Evolutionary conservation across 768 basidiomycete genomes (phyloP).

Genomic region (Scleroderma citrinum): DNA sequence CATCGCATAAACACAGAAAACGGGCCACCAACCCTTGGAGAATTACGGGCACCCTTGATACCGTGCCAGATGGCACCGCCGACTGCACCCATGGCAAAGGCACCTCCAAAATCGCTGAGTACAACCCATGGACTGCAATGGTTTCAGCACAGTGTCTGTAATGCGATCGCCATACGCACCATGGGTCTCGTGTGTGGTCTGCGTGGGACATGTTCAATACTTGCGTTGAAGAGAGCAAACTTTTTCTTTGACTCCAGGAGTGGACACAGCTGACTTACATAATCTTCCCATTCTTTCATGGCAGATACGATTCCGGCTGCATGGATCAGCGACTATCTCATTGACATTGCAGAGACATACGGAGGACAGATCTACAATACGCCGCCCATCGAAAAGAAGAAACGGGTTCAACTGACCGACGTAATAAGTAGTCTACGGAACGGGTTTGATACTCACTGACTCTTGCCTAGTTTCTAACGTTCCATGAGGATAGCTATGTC

Average conservation of each 20-base stretch:
- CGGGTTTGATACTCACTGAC: background rate
- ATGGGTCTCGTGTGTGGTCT: conserved; percentile 92
- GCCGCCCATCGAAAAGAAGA: conserved; percentile 29
- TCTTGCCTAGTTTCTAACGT: conserved; percentile 48
- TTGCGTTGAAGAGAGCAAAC: no score
- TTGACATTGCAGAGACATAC: conserved; percentile 42
- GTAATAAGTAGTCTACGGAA: conserved; percentile 28
- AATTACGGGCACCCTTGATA: conserved; percentile 96
- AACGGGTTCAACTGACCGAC: conserved; percentile 55
- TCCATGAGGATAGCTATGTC: conserved; percentile 38
- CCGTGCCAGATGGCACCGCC: conserved; percentile 99
- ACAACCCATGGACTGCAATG: conserved; percentile 88
- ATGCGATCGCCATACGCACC: conserved; percentile 40
- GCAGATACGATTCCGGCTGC: conserved; percentile 34
- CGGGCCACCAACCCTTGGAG: conserved; percentile 59
- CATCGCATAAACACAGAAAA: background rate
- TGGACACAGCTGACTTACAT: no score
- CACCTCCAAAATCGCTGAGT: conserved; percentile 96
- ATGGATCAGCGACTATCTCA: conserved; percentile 56
- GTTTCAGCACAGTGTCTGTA: conserved; percentile 1
- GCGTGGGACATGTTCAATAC: conserved; percentile 74
- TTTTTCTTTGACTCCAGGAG: no score
- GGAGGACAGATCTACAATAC: conserved; percentile 38
- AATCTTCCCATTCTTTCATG: conserved; percentile 22
- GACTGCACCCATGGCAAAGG: conserved; percentile 96